Conservation (phyloP, 2,329 filamentous ascomycete species). For the Drechslera avenae region DNA sequence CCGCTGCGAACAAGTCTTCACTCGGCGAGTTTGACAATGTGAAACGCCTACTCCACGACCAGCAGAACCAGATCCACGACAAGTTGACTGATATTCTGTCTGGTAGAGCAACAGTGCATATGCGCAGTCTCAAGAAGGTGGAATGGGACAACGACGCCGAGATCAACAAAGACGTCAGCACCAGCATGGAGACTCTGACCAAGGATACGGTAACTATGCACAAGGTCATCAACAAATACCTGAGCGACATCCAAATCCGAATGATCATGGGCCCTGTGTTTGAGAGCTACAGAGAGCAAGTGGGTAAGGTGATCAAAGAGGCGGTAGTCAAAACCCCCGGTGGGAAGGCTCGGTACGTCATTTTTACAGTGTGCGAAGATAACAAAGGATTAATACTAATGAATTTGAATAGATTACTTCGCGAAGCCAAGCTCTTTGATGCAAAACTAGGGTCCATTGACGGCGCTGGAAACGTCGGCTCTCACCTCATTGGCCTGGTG, state of each 20-base stretch:
- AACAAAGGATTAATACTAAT: conserved; percentile 5
- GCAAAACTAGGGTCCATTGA: conserved; percentile 76
- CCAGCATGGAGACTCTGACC: conserved; percentile 84
- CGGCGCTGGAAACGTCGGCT: conserved; percentile 75
- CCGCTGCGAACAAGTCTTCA: conserved; percentile 51
- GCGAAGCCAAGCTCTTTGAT: conserved; percentile 75
- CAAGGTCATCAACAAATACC: conserved; percentile 79
- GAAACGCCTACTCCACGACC: conserved; percentile 81
- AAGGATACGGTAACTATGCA: conserved; percentile 87
- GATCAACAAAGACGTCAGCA: conserved; percentile 56
- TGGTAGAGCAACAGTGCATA: conserved; percentile 72
- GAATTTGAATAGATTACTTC: conserved; percentile 65
- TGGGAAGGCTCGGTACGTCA: conserved; percentile 72
- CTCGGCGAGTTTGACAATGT: conserved; percentile 88
- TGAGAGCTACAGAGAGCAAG: conserved; percentile 77
- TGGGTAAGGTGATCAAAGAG: conserved; percentile 71
- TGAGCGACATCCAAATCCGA: conserved; percentile 75
- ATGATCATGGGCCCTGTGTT: conserved; percentile 90
- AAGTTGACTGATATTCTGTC: conserved; percentile 94
- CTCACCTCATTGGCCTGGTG: conserved; percentile 69
- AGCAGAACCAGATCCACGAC: conserved; percentile 88
- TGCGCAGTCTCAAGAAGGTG: conserved; percentile 74
- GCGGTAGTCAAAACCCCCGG: conserved; percentile 67
- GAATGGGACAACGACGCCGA: conserved; percentile 68
- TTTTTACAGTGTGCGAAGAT: too few relatives aligned